A percentile compares a stretch with the other conserved stretches of the same genome.
phyloP scores from a whole-genome alignment of 1,139 yeast genomes.

The Hansenula lynferdii region DNA sequence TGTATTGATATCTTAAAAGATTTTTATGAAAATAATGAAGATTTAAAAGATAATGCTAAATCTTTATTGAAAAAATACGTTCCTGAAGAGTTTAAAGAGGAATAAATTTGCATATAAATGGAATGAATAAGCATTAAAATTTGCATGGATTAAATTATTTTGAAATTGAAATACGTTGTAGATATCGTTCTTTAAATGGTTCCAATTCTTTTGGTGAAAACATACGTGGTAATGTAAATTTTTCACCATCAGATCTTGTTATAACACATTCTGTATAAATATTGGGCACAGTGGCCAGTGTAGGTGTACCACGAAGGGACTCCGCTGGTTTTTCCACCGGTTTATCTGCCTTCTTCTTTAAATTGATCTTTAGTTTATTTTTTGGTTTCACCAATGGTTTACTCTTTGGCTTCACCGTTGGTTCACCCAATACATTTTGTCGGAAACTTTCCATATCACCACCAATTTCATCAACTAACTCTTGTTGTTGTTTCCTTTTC shows the following conservation, averaged over 20 bases:
- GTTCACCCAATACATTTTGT: too few relatives aligned
- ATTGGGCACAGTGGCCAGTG: too few relatives aligned
- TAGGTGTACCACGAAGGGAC: background rate
- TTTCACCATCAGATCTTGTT: background rate
- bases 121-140: background rate
- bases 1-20: conserved; percentile 65
- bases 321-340: too few relatives aligned
- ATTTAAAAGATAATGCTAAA: conserved; percentile 47
- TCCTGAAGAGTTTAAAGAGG: conserved; percentile 1
- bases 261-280: too few relatives aligned
- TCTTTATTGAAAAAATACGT: conserved; percentile 29
- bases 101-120: background rate
- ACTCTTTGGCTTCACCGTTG: background rate
- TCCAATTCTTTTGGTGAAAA: conserved; percentile 9
- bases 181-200: conserved; percentile 10
- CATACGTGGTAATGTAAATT: conserved; percentile 10
- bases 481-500: background rate
- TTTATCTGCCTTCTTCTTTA: too few relatives aligned
- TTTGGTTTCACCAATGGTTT: too few relatives aligned
- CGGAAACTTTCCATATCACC: conserved; percentile 2
- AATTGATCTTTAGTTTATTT: too few relatives aligned
- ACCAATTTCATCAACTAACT: background rate
- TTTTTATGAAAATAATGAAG: conserved; percentile 47
- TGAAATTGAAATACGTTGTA: conserved; percentile 8
- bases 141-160: too few relatives aligned